A percentile compares a stretch with the other conserved stretches of the same genome.
phyloP scores from a whole-genome alignment of 2,329 filamentous ascomycete genomes.

The Uncinocarpus reesii region DNA sequence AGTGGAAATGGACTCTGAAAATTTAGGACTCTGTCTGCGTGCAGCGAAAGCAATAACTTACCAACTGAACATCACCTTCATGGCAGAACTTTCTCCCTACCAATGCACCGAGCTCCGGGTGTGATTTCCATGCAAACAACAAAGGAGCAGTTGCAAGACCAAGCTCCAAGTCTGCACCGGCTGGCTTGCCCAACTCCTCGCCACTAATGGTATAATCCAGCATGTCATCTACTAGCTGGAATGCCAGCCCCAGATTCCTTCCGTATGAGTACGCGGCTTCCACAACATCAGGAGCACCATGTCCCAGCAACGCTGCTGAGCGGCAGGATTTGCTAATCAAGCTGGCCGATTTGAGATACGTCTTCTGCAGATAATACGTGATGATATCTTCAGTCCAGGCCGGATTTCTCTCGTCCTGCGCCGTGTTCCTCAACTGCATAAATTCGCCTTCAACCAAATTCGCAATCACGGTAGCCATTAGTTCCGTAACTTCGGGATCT shows the following conservation, averaged over 20 bases:
- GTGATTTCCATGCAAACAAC: slow-evolving; percentile 89
- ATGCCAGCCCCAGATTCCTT: slow-evolving; percentile 84
- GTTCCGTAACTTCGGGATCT: slow-evolving; percentile 87
- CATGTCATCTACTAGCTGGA: slow-evolving; percentile 97
- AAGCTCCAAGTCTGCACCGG: slow-evolving; percentile 84
- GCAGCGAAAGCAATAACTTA: slow-evolving; percentile 39
- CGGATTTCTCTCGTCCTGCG: slow-evolving; percentile 72
- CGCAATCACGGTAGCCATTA: slow-evolving; percentile 90
- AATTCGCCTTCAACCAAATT: slow-evolving; percentile 98
- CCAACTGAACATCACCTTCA: slow-evolving; percentile 74
- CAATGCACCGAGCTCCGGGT: slow-evolving; percentile 69
- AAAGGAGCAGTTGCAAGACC: slow-evolving; percentile 88
- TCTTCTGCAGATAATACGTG: slow-evolving; percentile 93
- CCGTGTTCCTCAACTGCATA: slow-evolving; percentile 98
- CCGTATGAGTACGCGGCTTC: slow-evolving; percentile 89
- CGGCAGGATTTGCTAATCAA: slow-evolving; percentile 94
- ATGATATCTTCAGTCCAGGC: slow-evolving; percentile 81
- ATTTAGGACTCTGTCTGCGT: neutral
- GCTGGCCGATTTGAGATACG: slow-evolving; percentile 91
- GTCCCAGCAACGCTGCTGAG: slow-evolving; percentile 75
- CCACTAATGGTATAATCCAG: slow-evolving; percentile 86
- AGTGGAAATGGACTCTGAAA: neutral
- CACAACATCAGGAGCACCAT: slow-evolving; percentile 64
- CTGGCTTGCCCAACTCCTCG: slow-evolving; percentile 81
- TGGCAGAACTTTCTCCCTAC: slow-evolving; percentile 83